phyloP scores from a whole-genome alignment of 306 rosid genomes.

The Luffa aegyptiaca region DNA sequence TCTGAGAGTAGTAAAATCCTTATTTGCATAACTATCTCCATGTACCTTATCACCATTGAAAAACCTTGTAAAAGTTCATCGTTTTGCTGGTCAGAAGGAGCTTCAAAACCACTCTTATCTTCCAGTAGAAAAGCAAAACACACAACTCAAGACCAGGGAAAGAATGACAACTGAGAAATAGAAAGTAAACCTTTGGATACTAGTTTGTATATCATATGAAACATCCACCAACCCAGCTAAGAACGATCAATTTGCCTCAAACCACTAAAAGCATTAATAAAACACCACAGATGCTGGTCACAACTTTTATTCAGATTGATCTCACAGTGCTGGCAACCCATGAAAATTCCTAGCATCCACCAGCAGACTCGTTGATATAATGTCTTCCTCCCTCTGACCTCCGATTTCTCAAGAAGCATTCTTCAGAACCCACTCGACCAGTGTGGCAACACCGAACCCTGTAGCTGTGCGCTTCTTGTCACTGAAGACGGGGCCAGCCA shows the following conservation, averaged over 20 bases:
- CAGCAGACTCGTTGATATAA: background rate
- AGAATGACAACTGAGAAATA: background rate
- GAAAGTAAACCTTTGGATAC: background rate
- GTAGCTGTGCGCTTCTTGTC: constrained; percentile 74
- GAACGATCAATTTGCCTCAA: background rate
- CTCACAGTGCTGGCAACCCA: background rate
- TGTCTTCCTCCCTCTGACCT: background rate
- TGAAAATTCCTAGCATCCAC: background rate
- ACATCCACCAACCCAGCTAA: background rate
- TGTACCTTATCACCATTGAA: background rate
- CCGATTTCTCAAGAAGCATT: constrained; percentile 35
- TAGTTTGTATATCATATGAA: background rate
- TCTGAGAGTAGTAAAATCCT: background rate
- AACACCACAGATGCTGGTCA: background rate
- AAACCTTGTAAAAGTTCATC: background rate
- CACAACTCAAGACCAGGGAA: background rate
- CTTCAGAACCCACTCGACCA: constrained; percentile 93
- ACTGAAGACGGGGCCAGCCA: constrained; percentile 86
- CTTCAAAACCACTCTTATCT: background rate
- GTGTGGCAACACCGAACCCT: constrained; percentile 78
- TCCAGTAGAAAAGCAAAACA: background rate
- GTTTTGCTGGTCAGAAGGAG: background rate
- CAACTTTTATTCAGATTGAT: constrained; percentile 3
- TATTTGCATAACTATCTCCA: background rate
- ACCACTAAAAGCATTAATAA: background rate